Evolutionary conservation across 441 rosid genomes (phyloP), one percentile per base, ranked within the genome.

Genomic region (Populus trichocarpa): DNA sequence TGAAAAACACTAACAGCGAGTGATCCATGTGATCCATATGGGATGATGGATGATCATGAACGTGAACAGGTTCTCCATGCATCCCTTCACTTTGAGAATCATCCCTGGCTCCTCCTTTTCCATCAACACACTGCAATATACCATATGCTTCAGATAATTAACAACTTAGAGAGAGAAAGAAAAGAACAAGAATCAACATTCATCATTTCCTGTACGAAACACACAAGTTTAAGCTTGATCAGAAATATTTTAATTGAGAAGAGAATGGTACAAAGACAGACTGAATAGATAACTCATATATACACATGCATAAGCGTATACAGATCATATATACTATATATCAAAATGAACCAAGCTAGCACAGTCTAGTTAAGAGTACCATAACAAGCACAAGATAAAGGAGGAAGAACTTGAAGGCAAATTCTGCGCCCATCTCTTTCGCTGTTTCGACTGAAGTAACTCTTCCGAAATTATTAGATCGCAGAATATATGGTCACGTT

Each of bases 1-100:
- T 77, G 84, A 86, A 84, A 67, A 87, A 85, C 12, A 82, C 74
- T 3, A 25, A 25, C 73, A 10, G 0, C 9, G 79, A 14, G 2
- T 73, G 74, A 23, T 76, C 79, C 11, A 76, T 9, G 8, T 59
- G 69, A 33, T 75, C 72, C 72, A 67, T 67, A 30, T 53, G 74
- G 2, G 74, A 71, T 22, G 75, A 57, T 10, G 75, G 67, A 32
- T 28, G 28, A 18, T 1, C 64, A 67, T 75, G 78, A 46, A 2
- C 26, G 46, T 75, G 78, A 67, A 42, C 42, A 36, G 12, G 30
- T 9, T 23, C 4, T 3, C 33, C 57, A 4, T 46, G 57, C 57
- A 14, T 46, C 57, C 6, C 57, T 46, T 46, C 57, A 46, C 18
- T 5, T 1, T 3, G 57, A 46, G 57, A 46, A 14, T 14, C 57